Conservation (phyloP, 140 eudicot species). For the Flaveria floridana region DNA sequence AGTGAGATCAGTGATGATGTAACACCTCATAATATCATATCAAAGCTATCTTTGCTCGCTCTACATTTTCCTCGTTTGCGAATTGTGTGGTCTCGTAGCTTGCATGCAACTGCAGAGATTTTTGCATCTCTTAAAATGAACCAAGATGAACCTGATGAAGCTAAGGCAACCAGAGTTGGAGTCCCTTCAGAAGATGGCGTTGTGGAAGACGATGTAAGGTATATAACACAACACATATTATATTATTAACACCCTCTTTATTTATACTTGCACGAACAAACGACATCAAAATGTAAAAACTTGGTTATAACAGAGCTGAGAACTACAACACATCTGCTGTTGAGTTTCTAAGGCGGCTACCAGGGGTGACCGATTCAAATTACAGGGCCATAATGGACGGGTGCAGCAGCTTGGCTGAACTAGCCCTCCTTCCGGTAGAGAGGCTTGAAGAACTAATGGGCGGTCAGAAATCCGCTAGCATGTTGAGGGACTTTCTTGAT, state of each 20-base stretch:
- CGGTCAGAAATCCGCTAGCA: slow-evolving; percentile 81
- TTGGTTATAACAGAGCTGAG: slow-evolving; percentile 62
- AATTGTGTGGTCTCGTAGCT: slow-evolving; percentile 93
- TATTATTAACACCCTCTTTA: not conserved
- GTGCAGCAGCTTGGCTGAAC: slow-evolving; percentile 78
- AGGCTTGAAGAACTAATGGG: slow-evolving; percentile 83
- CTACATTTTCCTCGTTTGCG: slow-evolving; percentile 94
- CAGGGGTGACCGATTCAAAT: slow-evolving; percentile 91
- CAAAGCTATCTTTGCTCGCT: slow-evolving; percentile 75
- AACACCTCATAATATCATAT: slow-evolving; percentile 67
- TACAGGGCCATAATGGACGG: slow-evolving; percentile 86
- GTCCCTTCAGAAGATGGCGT: slow-evolving; percentile 95
- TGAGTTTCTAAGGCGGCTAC: slow-evolving; percentile 87
- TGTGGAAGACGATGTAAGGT: slow-evolving; percentile 85
- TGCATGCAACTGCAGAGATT: slow-evolving; percentile 95
- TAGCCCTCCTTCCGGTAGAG: slow-evolving; percentile 74
- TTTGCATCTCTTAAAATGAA: slow-evolving; percentile 79
- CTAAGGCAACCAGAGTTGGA: slow-evolving; percentile 89
- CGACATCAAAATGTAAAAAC: not conserved
- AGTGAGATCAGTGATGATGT: slow-evolving; percentile 90
- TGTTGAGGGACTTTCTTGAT: slow-evolving; percentile 84
- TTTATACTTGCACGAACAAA: not conserved
- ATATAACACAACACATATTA: not conserved
- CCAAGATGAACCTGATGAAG: slow-evolving; percentile 96
- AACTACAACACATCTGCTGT: slow-evolving; percentile 90